Percentiles rank a stretch among this genome's conserved stretches.
phyloP scores from a whole-genome alignment of 176 grass and related monocot genomes.

The Rhynchospora breviuscula region DNA sequence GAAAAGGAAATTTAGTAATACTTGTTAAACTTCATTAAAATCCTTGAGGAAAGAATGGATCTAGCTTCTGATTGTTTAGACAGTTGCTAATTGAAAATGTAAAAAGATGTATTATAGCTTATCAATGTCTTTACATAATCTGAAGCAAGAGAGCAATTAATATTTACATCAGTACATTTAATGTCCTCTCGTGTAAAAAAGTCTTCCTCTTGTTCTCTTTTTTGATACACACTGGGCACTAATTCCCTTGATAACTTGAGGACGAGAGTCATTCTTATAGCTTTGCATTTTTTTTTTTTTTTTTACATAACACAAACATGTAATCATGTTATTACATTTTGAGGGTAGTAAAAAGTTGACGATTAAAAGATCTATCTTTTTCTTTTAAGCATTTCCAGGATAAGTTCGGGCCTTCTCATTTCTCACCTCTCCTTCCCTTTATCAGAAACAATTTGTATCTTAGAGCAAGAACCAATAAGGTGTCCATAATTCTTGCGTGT shows the following conservation, averaged over 20 bases:
- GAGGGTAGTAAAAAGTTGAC: not conserved
- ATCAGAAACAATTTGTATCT: not conserved
- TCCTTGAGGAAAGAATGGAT: not conserved
- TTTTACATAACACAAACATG: not conserved
- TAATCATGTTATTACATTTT: not conserved
- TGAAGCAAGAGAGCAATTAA: not conserved
- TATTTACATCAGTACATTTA: not conserved
- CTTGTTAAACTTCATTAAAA: not conserved
- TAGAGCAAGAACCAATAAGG: constrained; percentile 7
- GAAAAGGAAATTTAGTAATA: not conserved
- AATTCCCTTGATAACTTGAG: not conserved
- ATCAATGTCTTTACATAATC: not conserved
- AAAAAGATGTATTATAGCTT: not conserved
- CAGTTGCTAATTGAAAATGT: not conserved
- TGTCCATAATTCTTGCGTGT: constrained; percentile 8
- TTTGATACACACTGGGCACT: not conserved
- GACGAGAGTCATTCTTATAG: not conserved
- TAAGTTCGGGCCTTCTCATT: constrained; percentile 41
- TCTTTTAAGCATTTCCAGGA: constrained; percentile 58
- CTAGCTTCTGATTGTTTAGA: not conserved
- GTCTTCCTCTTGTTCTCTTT: not conserved
- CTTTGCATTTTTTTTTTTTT: not conserved
- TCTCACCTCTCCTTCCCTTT: not conserved
- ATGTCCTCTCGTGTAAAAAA: not conserved
- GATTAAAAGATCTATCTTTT: constrained; percentile 26